A percentile compares a stretch with the other conserved stretches of the same genome.
phyloP scores from a whole-genome alignment of 208 protist species.

The Acanthamoeba pearcei region DNA sequence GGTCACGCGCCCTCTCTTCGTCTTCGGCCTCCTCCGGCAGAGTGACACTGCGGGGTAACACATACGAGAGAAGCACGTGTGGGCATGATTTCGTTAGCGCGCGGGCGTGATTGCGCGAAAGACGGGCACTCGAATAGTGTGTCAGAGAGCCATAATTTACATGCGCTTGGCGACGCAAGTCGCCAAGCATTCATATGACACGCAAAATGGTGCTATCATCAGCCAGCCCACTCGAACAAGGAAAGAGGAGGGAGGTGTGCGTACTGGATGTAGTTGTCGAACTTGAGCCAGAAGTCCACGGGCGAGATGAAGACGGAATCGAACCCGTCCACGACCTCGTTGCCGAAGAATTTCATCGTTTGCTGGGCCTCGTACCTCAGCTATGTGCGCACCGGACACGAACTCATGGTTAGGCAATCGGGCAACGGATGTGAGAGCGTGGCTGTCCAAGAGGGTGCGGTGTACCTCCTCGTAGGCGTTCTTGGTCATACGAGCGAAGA shows the following conservation, averaged over 20 bases:
- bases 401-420: neutral
- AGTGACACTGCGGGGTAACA: neutral
- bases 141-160: constrained; percentile 64
- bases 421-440: neutral
- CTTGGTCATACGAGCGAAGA: constrained; percentile 47
- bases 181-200: constrained; percentile 42
- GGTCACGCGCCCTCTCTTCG: neutral
- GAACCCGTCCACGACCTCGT: constrained; percentile 53
- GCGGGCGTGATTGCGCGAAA: no score
- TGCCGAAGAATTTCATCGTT: constrained; percentile 34
- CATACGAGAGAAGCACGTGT: no score
- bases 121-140: no score
- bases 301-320: constrained; percentile 63
- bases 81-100: no score
- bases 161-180: neutral
- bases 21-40: neutral
- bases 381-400: neutral
- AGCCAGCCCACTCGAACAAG: neutral
- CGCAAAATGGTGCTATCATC: constrained; percentile 59
- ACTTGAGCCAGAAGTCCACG: constrained; percentile 55
- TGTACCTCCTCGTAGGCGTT: constrained; percentile 67
- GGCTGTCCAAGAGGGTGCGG: no score
- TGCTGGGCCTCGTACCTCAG: constrained; percentile 55
- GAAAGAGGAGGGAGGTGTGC: neutral
- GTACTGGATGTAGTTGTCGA: constrained; percentile 70